phyloP scores from a whole-genome alignment of 805 yeast species.

The Yamadazyma sp. region DNA sequence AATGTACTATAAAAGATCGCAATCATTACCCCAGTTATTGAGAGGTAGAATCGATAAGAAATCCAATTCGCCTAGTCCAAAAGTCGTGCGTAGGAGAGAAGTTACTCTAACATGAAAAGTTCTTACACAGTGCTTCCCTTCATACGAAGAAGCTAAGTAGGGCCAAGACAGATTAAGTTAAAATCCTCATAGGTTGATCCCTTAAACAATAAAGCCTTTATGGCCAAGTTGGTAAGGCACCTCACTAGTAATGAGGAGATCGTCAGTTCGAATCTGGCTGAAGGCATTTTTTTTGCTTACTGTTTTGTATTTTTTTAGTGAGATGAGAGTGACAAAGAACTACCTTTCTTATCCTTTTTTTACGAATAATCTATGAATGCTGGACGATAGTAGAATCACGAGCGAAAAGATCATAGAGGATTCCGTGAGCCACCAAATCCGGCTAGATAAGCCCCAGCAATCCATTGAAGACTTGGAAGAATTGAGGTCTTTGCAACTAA shows the following conservation, averaged over 20 bases:
- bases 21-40: no score
- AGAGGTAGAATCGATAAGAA: no score
- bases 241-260: slow-evolving; percentile 29
- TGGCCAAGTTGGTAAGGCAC: slow-evolving; percentile 29
- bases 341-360: not conserved
- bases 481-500: slow-evolving; percentile 66
- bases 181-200: no score
- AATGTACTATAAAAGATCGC: no score
- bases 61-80: no score
- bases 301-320: not conserved
- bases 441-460: slow-evolving; percentile 30
- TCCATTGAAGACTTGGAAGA: slow-evolving; percentile 73
- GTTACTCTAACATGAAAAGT: no score
- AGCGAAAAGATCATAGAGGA: slow-evolving; percentile 39
- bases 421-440: slow-evolving; percentile 28
- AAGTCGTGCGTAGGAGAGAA: no score
- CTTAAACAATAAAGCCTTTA: slow-evolving; percentile 14
- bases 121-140: no score
- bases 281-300: slow-evolving; percentile 20
- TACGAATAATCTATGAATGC: slow-evolving; percentile 1
- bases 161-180: no score
- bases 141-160: no score
- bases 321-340: not conserved
- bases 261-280: slow-evolving; percentile 28
- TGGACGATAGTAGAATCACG: slow-evolving; percentile 26